Conservation (phyloP, 208 protist genomes). For the Phytomonas francai region DNA sequence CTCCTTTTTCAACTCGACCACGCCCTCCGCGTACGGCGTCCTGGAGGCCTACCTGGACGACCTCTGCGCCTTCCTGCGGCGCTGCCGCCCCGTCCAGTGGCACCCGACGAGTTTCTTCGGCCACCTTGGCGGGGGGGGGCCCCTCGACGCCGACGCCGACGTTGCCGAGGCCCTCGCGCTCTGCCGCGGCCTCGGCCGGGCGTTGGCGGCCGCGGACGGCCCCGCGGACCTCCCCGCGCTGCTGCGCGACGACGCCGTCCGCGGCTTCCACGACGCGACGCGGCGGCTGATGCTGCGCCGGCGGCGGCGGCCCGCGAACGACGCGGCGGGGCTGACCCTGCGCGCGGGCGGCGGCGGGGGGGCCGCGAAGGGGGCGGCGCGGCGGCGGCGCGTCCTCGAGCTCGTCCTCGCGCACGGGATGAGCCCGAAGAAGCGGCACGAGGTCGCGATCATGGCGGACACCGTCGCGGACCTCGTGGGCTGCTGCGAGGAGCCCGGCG, state of each 20-base stretch:
- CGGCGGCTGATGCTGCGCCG: constrained; percentile 29
- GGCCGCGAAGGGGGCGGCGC: not conserved
- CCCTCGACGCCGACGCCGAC: not conserved
- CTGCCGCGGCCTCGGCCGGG: no score
- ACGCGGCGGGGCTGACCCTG: constrained; percentile 40
- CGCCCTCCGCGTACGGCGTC: constrained; percentile 7
- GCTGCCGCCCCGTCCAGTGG: constrained; percentile 57
- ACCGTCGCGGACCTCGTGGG: constrained; percentile 50
- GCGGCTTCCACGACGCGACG: constrained; percentile 20
- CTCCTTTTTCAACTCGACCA: constrained; percentile 22
- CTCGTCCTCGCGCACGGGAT: constrained; percentile 63
- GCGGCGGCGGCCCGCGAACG: constrained; percentile 24
- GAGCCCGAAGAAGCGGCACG: constrained; percentile 83
- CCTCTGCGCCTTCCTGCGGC: constrained; percentile 47
- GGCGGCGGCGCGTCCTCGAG: constrained; percentile 31
- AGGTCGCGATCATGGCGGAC: constrained; percentile 73
- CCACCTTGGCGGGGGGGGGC: constrained; percentile 20
- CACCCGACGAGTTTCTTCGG: constrained; percentile 78
- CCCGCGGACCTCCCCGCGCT: constrained; percentile 18
- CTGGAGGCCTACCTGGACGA: constrained; percentile 58
- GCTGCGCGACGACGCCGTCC: constrained; percentile 9
- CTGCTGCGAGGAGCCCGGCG: not conserved
- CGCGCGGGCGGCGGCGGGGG: not conserved
- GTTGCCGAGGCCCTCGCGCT: constrained; percentile 32
- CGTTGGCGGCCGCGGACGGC: constrained; percentile 36